Conservation (phyloP, 78 protist species). For the Cavenderia fasciculata region DNA sequence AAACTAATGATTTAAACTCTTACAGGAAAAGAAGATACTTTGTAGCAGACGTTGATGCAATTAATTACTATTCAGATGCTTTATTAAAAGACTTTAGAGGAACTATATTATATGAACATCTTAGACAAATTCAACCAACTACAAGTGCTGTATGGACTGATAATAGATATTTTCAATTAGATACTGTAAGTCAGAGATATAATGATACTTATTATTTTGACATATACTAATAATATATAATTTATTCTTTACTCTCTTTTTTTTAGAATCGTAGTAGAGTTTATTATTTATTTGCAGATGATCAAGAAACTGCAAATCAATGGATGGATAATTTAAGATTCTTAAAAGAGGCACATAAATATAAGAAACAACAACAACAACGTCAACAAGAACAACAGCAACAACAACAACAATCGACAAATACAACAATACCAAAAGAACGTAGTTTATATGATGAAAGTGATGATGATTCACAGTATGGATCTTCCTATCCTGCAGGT, state of each 20-base stretch:
- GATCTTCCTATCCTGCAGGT: too few species aligned
- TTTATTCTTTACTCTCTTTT: background rate
- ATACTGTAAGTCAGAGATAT: conserved; percentile 56
- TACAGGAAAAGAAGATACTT: conserved; percentile 62
- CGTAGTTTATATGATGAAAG: background rate
- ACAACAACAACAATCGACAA: conserved; percentile 4
- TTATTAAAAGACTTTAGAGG: conserved; percentile 6
- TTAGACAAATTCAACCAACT: conserved; percentile 3
- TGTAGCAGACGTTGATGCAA: conserved; percentile 15
- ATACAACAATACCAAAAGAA: conserved; percentile 11
- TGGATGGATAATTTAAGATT: conserved; percentile 5
- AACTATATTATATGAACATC: conserved; percentile 7
- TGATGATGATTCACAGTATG: background rate
- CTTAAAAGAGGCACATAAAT: background rate
- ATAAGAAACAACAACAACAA: conserved; percentile 18
- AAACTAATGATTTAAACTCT: too few species aligned
- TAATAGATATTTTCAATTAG: conserved; percentile 54
- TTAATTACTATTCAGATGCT: conserved; percentile 34
- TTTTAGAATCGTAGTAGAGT: conserved; percentile 19
- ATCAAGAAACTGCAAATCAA: conserved; percentile 14
- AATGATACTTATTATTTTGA: background rate
- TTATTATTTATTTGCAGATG: conserved; percentile 65
- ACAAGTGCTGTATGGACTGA: conserved; percentile 25
- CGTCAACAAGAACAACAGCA: background rate
- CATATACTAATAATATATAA: background rate